Base-by-base conservation (phyloP, 164 flowering plant species). In the Vitis rupestris region DNA sequence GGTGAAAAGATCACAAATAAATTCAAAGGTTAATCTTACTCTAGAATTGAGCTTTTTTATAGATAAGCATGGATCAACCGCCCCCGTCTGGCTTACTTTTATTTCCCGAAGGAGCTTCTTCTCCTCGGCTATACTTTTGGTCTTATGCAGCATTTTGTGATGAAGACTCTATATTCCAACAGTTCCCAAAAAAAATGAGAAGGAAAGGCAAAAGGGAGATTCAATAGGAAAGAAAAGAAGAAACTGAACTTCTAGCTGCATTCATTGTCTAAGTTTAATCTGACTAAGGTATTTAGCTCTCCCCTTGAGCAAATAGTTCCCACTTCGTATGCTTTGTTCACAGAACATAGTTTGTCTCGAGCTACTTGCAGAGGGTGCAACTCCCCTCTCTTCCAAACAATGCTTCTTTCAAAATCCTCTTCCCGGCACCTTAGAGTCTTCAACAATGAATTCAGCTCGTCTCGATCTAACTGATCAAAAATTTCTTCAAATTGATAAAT, bases 81-180 rank as follows among this genome's bases (percentile, higher is more conserved):
- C 44, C 44, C 44, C 27, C 50, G 7, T 8, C 2, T 37, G 62
- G 37, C 19, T 47, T 31, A 1, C 52, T 12, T 56, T 67, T 29
- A 53, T 54, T 27, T 62, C 67, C 27, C 19, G 63, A 4, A 70
- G 23, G 31, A 62, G 53, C 13, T 54, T 19, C 59, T 55, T 70
- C 37, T 70, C 72, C 31, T 62, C 15, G n/a, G 59, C 61, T 10
- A 55, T 44, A 53, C 19, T 70, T 44, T 63, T 62, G 51, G 44
- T 63, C 19, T 61, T 19, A 23, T 70, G 72, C 54, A 27, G 51
- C 61, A 62, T 53, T 44, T 19, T n/a, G 51, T 15, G 30, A 52
- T 70, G 51, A 56, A 70, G 19, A 2, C 19, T 62, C 66, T 63
- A 53, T 37, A 62, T 8, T 37, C 10, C 30, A 44, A 7, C 6